Conservation (phyloP, 768 basidiomycete genomes). For the Hemileccinum rubropunctum region DNA sequence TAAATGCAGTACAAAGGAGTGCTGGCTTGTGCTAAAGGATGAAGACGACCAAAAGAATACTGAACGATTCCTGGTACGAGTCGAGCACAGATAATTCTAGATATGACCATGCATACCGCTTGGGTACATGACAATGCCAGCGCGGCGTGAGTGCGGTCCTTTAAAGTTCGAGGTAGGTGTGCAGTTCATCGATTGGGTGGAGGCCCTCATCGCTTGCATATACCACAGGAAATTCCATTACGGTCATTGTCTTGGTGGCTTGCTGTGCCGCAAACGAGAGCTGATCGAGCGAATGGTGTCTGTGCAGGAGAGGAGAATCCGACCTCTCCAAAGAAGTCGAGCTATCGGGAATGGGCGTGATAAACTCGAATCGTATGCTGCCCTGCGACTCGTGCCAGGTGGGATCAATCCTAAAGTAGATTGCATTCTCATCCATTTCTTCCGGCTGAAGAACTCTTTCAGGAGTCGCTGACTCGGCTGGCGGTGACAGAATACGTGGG, state of each 20-base stretch:
- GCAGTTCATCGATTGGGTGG: constrained; percentile 23
- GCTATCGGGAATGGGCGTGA: constrained; percentile 25
- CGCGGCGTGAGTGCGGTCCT: constrained; percentile 1
- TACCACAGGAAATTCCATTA: background rate
- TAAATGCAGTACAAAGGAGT: constrained; percentile 9
- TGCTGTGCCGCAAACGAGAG: constrained; percentile 6
- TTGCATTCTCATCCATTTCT: constrained; percentile 19
- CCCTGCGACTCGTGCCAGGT: constrained; percentile 20
- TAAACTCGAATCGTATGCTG: constrained; percentile 17
- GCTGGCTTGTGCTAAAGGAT: background rate
- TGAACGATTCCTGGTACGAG: background rate
- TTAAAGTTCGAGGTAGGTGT: constrained; percentile 19
- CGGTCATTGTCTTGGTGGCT: background rate
- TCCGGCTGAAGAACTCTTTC: constrained; percentile 2
- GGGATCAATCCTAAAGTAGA: constrained; percentile 31
- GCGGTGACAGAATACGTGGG: background rate
- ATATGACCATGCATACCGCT: background rate
- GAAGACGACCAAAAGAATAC: background rate
- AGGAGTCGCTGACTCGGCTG: background rate
- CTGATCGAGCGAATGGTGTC: constrained; percentile 21
- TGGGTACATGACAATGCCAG: background rate
- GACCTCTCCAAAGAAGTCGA: constrained; percentile 8
- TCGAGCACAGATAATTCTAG: background rate
- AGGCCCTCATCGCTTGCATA: background rate
- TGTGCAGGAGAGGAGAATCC: constrained; percentile 24